These are phyloP conservation scores for Trichosporon faecale DNA, from an alignment of 1,284 basidiomycete species.

Conservation along the genomic window DNA sequence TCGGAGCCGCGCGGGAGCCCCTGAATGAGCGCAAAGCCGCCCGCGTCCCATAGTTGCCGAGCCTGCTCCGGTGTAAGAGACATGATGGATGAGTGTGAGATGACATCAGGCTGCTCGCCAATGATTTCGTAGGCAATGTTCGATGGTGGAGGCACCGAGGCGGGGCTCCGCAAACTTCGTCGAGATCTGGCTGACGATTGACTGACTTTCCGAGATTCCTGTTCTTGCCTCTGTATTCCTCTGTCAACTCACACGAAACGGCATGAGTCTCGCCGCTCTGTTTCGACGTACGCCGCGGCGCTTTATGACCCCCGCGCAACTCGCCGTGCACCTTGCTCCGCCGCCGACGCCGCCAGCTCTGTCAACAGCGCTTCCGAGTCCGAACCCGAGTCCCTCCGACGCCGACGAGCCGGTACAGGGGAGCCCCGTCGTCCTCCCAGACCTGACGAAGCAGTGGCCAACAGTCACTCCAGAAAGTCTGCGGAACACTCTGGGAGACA, in stretches of 20 bases:
- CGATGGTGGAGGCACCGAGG: neutral
- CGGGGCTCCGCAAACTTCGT: neutral
- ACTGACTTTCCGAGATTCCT: neutral
- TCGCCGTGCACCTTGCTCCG: neutral
- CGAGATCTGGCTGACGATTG: neutral
- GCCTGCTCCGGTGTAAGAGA: conserved; percentile 44
- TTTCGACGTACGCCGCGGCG: neutral
- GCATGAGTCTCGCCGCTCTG: neutral
- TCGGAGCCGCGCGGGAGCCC: conserved; percentile 45
- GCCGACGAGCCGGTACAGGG: conserved; percentile 8
- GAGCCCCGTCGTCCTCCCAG: conserved; percentile 31
- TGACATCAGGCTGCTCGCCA: conserved; percentile 4
- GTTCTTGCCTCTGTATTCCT: neutral
- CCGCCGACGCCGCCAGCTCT: neutral
- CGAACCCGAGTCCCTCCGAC: neutral
- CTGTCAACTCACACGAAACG: neutral
- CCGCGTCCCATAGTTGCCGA: conserved; percentile 46
- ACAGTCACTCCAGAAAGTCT: conserved; percentile 34
- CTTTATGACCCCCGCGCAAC: neutral
- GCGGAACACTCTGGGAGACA: conserved; percentile 28
- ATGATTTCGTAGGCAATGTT: neutral
- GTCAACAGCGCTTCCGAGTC: neutral
- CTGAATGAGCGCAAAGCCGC: conserved; percentile 47
- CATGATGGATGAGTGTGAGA: conserved; percentile 3
- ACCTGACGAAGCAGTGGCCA: conserved; percentile 30